A percentile compares a stretch with the other conserved stretches of the same genome.
phyloP scores from a whole-genome alignment of 148 eudicot species.

The Spergularia marina region DNA sequence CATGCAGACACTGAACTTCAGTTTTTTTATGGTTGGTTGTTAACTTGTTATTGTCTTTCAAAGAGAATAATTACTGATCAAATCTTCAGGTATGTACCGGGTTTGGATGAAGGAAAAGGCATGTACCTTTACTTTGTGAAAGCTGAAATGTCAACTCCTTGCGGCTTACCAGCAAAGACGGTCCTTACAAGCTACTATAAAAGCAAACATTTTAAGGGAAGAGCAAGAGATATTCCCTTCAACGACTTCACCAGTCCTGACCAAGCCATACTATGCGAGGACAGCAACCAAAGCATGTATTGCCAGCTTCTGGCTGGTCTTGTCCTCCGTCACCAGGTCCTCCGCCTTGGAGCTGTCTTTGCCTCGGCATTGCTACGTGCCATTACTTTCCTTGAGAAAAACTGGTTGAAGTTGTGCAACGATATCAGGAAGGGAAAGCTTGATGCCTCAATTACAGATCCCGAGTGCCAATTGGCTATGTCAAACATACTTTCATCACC shows the following conservation, averaged over 20 bases:
- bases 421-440: conserved; percentile 56
- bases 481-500: conserved; percentile 35
- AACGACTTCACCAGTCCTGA: conserved; percentile 61
- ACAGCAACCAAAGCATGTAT: conserved; percentile 82
- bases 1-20: too few relatives aligned
- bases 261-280: conserved; percentile 57
- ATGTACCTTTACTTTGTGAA: conserved; percentile 69
- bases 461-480: conserved; percentile 47
- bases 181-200: conserved; percentile 76
- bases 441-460: conserved; percentile 44
- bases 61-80: neutral
- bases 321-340: conserved; percentile 51
- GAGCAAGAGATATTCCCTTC: conserved; percentile 41
- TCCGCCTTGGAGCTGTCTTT: conserved; percentile 75
- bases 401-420: conserved; percentile 48
- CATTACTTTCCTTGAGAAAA: conserved; percentile 56
- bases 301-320: conserved; percentile 71
- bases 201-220: conserved; percentile 55
- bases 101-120: conserved; percentile 66
- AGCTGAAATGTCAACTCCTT: conserved; percentile 68
- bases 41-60: too few relatives aligned
- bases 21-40: too few relatives aligned
- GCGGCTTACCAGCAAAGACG: conserved; percentile 61
- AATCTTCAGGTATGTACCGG: conserved; percentile 43
- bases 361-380: conserved; percentile 72